Evolutionary conservation across 2,329 filamentous ascomycete genomes (phyloP).

Genomic region (Phialophora verrucosa): DNA sequence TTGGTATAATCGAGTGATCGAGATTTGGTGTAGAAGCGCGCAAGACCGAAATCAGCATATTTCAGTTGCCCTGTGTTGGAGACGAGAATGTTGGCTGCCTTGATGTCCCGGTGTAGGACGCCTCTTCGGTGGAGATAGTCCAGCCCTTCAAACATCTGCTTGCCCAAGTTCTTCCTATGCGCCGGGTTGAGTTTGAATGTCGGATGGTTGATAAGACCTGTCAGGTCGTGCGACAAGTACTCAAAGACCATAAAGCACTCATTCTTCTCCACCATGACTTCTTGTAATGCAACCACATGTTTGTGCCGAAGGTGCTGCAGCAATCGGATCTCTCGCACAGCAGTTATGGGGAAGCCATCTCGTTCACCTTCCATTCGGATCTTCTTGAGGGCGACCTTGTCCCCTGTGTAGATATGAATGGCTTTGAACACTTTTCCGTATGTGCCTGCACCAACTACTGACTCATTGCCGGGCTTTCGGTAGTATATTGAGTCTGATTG

Average conservation of each 20-base stretch:
- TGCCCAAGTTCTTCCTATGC: constrained; percentile 91
- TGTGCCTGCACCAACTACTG: constrained; percentile 91
- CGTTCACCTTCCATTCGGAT: constrained; percentile 93
- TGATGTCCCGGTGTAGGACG: constrained; percentile 97
- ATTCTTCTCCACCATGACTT: constrained; percentile 98
- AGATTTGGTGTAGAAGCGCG: constrained; percentile 93
- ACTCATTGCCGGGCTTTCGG: constrained; percentile 95
- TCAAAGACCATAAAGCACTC: constrained; percentile 99
- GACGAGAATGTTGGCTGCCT: constrained; percentile 95
- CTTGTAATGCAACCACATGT: constrained; percentile 81
- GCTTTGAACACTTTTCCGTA: constrained; percentile 96
- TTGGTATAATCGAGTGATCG: constrained; percentile 96
- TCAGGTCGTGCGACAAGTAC: constrained; percentile 94
- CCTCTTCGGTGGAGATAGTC: constrained; percentile 91
- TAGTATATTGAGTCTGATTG: constrained; percentile 89
- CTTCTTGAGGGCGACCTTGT: constrained; percentile 82
- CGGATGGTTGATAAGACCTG: constrained; percentile 91
- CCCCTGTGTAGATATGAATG: constrained; percentile 88
- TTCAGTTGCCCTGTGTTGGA: constrained; percentile 89
- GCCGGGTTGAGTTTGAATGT: constrained; percentile 81
- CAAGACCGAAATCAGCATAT: constrained; percentile 92
- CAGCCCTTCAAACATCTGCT: constrained; percentile 90
- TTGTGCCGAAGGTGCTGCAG: constrained; percentile 82
- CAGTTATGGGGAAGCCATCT: constrained; percentile 89
- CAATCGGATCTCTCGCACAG: constrained; percentile 87